These are phyloP conservation scores for Hericium alpestre DNA, from an alignment of 768 basidiomycete genomes.

Conservation along the genomic window DNA sequence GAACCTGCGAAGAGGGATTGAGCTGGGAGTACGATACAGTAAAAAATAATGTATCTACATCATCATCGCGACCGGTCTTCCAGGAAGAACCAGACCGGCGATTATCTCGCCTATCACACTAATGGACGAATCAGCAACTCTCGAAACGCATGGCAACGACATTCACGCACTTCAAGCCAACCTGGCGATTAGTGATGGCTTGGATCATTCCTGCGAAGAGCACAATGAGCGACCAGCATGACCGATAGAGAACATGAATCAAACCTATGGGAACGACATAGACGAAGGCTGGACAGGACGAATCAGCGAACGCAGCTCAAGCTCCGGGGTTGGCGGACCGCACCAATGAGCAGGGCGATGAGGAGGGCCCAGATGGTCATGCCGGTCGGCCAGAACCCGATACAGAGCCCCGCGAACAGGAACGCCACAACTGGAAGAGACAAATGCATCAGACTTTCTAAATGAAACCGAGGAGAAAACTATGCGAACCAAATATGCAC, in stretches of 20 bases:
- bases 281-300: constrained; percentile 25
- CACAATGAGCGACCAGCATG: constrained; percentile 6
- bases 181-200: constrained; percentile 69
- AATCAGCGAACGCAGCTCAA: not conserved
- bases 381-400: constrained; percentile 51
- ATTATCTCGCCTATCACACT: constrained; percentile 68
- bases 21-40: not conserved
- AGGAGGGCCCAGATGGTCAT: constrained; percentile 60
- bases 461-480: too few relatives aligned
- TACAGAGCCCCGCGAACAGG: constrained; percentile 47
- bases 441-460: not conserved
- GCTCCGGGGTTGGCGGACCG: not conserved
- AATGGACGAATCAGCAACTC: not conserved
- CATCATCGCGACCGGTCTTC: constrained; percentile 68
- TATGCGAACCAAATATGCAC: constrained; percentile 23
- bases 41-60: constrained; percentile 40
- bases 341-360: constrained; percentile 34
- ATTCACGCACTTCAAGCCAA: constrained; percentile 37
- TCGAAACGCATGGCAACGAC: not conserved
- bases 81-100: constrained; percentile 47
- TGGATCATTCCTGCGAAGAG: constrained; percentile 46
- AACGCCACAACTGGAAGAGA: constrained; percentile 36
- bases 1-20: constrained; percentile 2
- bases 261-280: constrained; percentile 68
- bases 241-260: constrained; percentile 10